Percentiles rank a stretch among this genome's conserved stretches.
Conservation (phyloP, 1,284 basidiomycete species). For the Boletus hoseneyae region DNA sequence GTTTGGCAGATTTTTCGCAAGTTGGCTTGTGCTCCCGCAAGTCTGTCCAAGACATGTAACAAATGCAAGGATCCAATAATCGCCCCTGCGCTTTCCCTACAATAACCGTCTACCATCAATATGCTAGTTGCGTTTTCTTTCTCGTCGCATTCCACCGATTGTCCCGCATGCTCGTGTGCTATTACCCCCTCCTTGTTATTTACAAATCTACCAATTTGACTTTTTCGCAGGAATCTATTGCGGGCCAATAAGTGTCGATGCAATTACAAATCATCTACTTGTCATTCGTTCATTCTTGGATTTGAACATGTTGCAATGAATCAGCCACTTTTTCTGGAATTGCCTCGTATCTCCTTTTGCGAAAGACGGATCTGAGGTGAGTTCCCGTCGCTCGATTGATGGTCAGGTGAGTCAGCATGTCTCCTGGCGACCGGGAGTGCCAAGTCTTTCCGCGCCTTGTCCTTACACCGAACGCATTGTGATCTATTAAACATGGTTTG, state of each 20-base stretch:
- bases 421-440: background rate
- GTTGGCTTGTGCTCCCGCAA: conserved; percentile 20
- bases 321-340: background rate
- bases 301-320: conserved; percentile 5
- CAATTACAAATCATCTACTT: conserved; percentile 14
- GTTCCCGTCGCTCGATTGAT: background rate
- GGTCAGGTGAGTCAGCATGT: conserved; percentile 18
- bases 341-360: conserved; percentile 3
- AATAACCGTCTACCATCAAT: conserved; percentile 22
- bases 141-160: conserved; percentile 15
- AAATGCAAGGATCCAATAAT: conserved; percentile 24
- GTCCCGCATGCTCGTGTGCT: conserved; percentile 16
- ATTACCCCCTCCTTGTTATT: conserved; percentile 9
- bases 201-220: conserved; percentile 13
- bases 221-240: conserved; percentile 18
- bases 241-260: conserved; percentile 10
- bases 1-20: conserved; percentile 29
- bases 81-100: conserved; percentile 17
- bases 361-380: conserved; percentile 15
- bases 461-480: no score
- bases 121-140: background rate
- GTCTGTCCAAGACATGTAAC: conserved; percentile 17
- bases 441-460: no score
- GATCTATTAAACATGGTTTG: conserved; percentile 9
- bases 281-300: conserved; percentile 17